Evolutionary conservation across 495 filamentous ascomycete genomes (phyloP).

Genomic region (Penicillium longicatenatum): DNA sequence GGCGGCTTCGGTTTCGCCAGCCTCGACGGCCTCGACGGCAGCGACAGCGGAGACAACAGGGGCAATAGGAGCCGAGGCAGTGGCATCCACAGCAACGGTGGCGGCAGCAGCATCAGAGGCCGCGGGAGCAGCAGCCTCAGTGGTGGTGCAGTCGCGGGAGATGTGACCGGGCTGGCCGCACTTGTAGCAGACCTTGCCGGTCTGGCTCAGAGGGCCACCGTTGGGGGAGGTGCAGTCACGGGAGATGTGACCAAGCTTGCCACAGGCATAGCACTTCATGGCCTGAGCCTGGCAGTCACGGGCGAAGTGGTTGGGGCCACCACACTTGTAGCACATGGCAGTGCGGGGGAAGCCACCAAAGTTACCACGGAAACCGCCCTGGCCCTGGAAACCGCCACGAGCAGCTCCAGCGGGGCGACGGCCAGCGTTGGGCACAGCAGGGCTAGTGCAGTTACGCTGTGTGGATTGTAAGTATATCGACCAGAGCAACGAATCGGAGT

Average conservation of each 20-base stretch:
- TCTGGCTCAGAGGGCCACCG: conserved; percentile 91
- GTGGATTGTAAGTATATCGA: neutral
- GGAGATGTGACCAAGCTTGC: conserved; percentile 97
- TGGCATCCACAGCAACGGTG: conserved; percentile 43
- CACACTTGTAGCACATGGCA: conserved; percentile 99
- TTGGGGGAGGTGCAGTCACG: conserved; percentile 97
- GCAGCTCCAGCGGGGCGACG: conserved; percentile 60
- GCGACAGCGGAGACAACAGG: conserved; percentile 38
- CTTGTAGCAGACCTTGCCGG: conserved; percentile 98
- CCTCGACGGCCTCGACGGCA: conserved; percentile 29
- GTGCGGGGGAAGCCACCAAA: conserved; percentile 71
- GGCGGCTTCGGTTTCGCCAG: conserved; percentile 28
- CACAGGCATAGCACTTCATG: conserved; percentile 99
- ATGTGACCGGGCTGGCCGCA: conserved; percentile 96
- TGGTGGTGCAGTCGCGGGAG: conserved; percentile 82
- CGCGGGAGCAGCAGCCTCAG: conserved; percentile 47
- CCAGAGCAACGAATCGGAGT: neutral
- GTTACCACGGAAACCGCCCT: conserved; percentile 59
- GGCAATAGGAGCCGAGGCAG: conserved; percentile 36
- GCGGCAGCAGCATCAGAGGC: conserved; percentile 32
- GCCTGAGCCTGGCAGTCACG: conserved; percentile 99
- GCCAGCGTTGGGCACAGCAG: conserved; percentile 53
- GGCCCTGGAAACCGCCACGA: conserved; percentile 24
- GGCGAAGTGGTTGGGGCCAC: conserved; percentile 97
- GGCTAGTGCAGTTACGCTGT: conserved; percentile 83